phyloP scores from a whole-genome alignment of 139 green algal genomes.

The Tetradesmus lagerheimii region DNA sequence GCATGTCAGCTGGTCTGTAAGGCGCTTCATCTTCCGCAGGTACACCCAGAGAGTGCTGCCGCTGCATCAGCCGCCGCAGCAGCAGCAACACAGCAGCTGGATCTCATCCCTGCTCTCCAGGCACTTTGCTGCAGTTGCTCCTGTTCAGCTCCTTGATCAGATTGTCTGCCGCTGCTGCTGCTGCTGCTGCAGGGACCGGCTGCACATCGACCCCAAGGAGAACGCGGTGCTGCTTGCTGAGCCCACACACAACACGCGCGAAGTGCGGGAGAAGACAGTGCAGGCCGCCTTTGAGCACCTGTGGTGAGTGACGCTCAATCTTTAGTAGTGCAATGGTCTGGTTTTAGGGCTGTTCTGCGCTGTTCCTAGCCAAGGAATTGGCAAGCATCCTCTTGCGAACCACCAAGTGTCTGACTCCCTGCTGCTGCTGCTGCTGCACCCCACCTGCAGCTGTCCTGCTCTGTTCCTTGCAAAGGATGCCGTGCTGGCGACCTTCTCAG shows the following conservation, averaged over 20 bases:
- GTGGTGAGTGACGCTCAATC: background rate
- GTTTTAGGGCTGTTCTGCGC: constrained; percentile 60
- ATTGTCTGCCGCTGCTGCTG: background rate
- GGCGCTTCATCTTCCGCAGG: no score
- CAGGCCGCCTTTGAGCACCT: constrained; percentile 94
- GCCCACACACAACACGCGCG: constrained; percentile 76
- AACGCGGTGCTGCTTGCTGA: constrained; percentile 94
- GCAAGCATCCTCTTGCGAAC: constrained; percentile 70
- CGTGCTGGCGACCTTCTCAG: constrained; percentile 90
- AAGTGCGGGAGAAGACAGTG: constrained; percentile 80
- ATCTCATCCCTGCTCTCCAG: no score
- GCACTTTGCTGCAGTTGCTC: background rate
- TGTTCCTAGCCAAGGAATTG: constrained; percentile 92
- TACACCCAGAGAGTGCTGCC: no score
- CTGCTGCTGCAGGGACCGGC: constrained; percentile 74
- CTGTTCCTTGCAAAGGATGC: constrained; percentile 94
- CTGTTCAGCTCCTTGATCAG: no score
- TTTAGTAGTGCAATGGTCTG: background rate
- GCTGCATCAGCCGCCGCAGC: background rate
- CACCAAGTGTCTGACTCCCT: constrained; percentile 81
- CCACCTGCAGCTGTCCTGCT: constrained; percentile 62
- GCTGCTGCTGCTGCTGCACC: background rate
- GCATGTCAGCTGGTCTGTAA: no score
- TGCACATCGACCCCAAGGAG: constrained; percentile 83
- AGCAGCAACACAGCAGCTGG: constrained; percentile 5